These are phyloP conservation scores for Apophysomyces variabilis DNA, from an alignment of 371 early-diverging fungal genomes.

Conservation along the genomic window DNA sequence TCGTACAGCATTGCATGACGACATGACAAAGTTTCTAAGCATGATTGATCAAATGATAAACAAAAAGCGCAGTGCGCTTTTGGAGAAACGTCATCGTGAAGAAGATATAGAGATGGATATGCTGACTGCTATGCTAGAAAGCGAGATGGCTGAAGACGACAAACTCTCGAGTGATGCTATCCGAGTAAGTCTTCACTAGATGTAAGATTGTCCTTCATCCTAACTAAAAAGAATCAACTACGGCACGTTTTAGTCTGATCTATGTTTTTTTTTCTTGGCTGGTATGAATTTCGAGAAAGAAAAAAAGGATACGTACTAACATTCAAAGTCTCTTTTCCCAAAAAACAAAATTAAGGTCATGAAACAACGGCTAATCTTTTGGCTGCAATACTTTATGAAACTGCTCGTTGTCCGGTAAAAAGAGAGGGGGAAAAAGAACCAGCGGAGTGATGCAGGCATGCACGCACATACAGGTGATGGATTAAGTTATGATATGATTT, in stretches of 20 bases:
- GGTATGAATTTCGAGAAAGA: background rate
- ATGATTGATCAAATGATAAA: too few species aligned
- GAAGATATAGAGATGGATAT: conserved; percentile 29
- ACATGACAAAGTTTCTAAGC: too few species aligned
- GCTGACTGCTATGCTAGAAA: conserved; percentile 41
- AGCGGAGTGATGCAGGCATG: too few species aligned
- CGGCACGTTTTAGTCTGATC: background rate
- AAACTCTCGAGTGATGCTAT: conserved; percentile 21
- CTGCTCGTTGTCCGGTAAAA: conserved; percentile 19
- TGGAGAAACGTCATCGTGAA: too few species aligned
- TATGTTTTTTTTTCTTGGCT: conserved; percentile 45
- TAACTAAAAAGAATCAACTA: too few species aligned
- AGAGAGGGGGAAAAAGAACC: too few species aligned
- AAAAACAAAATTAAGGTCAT: conserved; percentile 6
- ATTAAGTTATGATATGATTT: too few species aligned
- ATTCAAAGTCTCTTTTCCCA: too few species aligned
- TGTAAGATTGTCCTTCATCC: too few species aligned
- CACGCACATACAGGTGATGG: too few species aligned
- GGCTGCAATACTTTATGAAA: conserved; percentile 16
- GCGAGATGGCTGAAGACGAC: conserved; percentile 26
- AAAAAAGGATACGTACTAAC: background rate
- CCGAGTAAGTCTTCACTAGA: conserved; percentile 14
- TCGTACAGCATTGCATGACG: too few species aligned
- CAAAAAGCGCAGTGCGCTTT: too few species aligned
- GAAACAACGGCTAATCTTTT: conserved; percentile 24